Conservation (phyloP, 2,329 filamentous ascomycete genomes). For the Metarhizium rileyi region DNA sequence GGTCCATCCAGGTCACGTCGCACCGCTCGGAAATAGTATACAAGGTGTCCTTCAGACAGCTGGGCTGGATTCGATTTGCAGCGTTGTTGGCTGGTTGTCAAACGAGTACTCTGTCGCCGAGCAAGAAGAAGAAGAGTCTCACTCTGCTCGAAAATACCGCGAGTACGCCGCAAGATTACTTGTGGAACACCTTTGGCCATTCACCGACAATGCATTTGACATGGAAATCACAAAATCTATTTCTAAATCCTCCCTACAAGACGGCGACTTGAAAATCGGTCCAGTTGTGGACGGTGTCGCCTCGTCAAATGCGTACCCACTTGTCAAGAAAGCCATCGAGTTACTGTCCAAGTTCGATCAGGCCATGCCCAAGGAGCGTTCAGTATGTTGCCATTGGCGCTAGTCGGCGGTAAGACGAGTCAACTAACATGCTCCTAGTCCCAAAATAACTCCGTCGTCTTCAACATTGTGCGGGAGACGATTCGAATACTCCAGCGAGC, state of each 20-base stretch:
- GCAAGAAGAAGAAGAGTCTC: constrained; percentile 47
- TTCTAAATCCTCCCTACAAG: constrained; percentile 35
- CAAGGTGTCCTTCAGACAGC: constrained; percentile 38
- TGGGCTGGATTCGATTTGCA: constrained; percentile 41
- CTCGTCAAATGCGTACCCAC: constrained; percentile 47
- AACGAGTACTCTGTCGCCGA: constrained; percentile 48
- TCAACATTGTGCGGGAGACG: constrained; percentile 77
- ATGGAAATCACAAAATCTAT: constrained; percentile 46
- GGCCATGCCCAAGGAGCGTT: constrained; percentile 53
- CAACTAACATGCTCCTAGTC: constrained; percentile 15
- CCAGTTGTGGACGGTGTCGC: constrained; percentile 38
- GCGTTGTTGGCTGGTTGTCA: constrained; percentile 46
- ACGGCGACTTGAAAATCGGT: constrained; percentile 40
- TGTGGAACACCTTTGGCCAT: constrained; percentile 47
- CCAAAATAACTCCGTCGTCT: constrained; percentile 46
- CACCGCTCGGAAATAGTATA: constrained; percentile 39
- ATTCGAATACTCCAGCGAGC: constrained; percentile 74
- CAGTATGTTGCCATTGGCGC: constrained; percentile 31
- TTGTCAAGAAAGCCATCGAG: constrained; percentile 48
- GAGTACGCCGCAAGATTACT: constrained; percentile 47
- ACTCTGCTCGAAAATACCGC: constrained; percentile 42
- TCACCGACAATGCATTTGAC: constrained; percentile 45
- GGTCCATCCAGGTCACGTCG: constrained; percentile 44
- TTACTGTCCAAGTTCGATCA: constrained; percentile 53
- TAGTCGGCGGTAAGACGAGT: background rate